These are phyloP conservation scores for Metschnikowia bowlesiae DNA, from an alignment of 805 yeast genomes.

Conservation along the genomic window DNA sequence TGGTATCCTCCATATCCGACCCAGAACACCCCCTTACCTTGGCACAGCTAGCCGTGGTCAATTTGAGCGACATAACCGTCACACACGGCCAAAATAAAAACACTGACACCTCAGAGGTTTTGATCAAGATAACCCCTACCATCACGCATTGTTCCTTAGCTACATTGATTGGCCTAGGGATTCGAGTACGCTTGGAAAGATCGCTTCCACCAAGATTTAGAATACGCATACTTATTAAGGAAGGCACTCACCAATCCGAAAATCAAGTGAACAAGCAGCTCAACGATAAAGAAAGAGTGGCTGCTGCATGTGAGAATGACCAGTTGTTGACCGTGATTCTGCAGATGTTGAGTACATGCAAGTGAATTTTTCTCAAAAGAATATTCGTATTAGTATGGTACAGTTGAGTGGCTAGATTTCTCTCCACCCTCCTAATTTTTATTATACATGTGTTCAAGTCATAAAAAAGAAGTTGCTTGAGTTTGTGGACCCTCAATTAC, in stretches of 20 bases:
- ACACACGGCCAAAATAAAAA: constrained; percentile 46
- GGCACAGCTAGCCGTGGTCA: constrained; percentile 93
- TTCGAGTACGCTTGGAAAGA: constrained; percentile 85
- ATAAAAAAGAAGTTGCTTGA: background rate
- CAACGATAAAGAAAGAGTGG: constrained; percentile 95
- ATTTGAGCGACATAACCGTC: constrained; percentile 73
- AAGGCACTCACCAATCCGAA: constrained; percentile 95
- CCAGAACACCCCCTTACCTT: constrained; percentile 96
- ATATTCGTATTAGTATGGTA: background rate
- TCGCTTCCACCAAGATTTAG: constrained; percentile 82
- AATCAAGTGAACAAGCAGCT: constrained; percentile 93
- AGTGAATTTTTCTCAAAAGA: constrained; percentile 13
- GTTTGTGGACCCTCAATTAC: background rate
- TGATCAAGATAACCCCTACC: constrained; percentile 89
- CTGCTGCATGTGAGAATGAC: constrained; percentile 97
- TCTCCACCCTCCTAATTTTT: background rate
- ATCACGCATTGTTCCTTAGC: constrained; percentile 97
- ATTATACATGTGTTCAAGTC: background rate
- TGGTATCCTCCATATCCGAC: constrained; percentile 40
- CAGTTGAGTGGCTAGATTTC: background rate
- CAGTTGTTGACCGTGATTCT: constrained; percentile 87
- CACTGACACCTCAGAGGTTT: constrained; percentile 61
- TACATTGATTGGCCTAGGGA: constrained; percentile 91
- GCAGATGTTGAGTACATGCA: constrained; percentile 85
- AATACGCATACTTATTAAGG: constrained; percentile 72